A percentile compares a stretch with the other conserved stretches of the same genome.
Conservation (phyloP, 257 asterid genomes). For the Penstemon newberryi region DNA sequence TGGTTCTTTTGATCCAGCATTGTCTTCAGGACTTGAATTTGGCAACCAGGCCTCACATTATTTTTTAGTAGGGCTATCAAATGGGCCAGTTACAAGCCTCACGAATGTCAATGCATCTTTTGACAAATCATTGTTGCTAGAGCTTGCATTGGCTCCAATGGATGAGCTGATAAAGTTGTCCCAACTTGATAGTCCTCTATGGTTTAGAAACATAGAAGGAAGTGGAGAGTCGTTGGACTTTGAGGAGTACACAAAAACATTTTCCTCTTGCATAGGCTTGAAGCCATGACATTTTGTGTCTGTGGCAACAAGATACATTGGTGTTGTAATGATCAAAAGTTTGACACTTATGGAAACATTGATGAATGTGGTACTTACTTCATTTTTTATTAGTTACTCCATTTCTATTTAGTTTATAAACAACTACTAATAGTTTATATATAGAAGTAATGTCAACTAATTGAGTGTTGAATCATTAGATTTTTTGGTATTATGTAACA, state of each 20-base stretch:
- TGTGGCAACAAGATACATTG: slow-evolving; percentile 71
- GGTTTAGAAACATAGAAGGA: slow-evolving; percentile 58
- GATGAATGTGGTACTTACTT: slow-evolving; percentile 60
- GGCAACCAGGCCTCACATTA: slow-evolving; percentile 41
- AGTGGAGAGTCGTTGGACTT: slow-evolving; percentile 53
- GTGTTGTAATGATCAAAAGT: slow-evolving; percentile 50
- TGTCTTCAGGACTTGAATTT: slow-evolving; percentile 57
- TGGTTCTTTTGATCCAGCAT: slow-evolving; percentile 39
- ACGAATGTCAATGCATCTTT: slow-evolving; percentile 35
- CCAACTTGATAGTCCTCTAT: slow-evolving; percentile 62
- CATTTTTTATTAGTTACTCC: neutral
- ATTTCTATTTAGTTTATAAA: neutral
- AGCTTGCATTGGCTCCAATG: slow-evolving; percentile 66
- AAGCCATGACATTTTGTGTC: slow-evolving; percentile 52
- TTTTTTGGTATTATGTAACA: too few species aligned
- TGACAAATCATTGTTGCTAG: slow-evolving; percentile 51
- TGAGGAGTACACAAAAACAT: slow-evolving; percentile 64
- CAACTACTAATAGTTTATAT: neutral
- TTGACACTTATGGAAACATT: slow-evolving; percentile 55
- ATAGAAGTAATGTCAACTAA: too few species aligned
- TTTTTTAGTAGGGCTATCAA: slow-evolving; percentile 32
- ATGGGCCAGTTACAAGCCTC: slow-evolving; percentile 36
- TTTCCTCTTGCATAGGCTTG: slow-evolving; percentile 58
- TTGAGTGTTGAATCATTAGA: too few species aligned
- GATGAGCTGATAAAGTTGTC: slow-evolving; percentile 68